Evolutionary conservation across 768 basidiomycete genomes (phyloP), one percentile per base, ranked within the genome.

Genomic region (Zangia roseola): DNA sequence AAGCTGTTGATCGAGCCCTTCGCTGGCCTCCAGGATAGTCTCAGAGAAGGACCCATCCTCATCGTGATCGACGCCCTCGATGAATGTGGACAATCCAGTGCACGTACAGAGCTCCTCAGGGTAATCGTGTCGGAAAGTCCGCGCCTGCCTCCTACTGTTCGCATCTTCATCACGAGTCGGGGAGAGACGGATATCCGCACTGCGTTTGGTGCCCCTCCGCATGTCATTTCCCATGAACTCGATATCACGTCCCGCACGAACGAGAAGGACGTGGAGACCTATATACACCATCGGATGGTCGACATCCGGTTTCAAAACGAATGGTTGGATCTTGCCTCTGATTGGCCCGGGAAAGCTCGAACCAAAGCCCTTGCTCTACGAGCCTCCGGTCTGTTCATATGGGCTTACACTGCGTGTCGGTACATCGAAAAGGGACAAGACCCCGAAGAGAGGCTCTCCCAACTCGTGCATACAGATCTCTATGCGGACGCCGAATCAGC

Each of bases 41-140:
- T 43, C 54, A 51, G 47, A 49, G 61, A 49, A 31, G 67, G 67
- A 0, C 65, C 67, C 6, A 56, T 65, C 23, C 43, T 71, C 16
- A 30, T 71, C 10, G 43, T 72, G n/a, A 68, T 71, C 43, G 70
- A 71, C 25, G 68, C 67, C 4, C 55, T 71, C 1, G 71, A 71
- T 35, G 71, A 71, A 49, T 72, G 70, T 20, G 55, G 52, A 13
- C 54, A 56, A 16, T 55, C 60, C 4, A 19, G 35, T 5, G 47
- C 54, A 8, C 59, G 69, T 14, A 56, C 62, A 20, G 64, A 60
- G n/a, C 56, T 71, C 16, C 49, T 71, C 20, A 52, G 21, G n/a
- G 39, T 69, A 5, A 44, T 71, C n/a, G 59, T 53, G 5, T 57
- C 58, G 10, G 62, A 65, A 45, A 56, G 52, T 38, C 16, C 30